Percentiles rank a stretch among this genome's conserved stretches.
These are phyloP conservation scores for Mycocentrospora acerina DNA, from an alignment of 2,329 filamentous ascomycete species.

Conservation along the genomic window DNA sequence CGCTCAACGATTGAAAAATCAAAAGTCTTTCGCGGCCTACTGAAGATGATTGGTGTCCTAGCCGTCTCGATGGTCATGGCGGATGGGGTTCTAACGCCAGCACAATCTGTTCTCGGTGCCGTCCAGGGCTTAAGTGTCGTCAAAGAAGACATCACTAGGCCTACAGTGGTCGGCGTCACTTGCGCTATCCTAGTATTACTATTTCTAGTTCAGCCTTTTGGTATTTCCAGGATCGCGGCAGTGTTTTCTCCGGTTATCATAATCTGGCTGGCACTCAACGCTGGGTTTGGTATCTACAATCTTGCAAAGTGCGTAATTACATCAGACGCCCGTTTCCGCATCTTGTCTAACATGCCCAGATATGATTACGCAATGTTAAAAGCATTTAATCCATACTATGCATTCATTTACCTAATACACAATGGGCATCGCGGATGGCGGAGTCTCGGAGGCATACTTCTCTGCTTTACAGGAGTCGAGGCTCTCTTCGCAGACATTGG, in stretches of 20 bases:
- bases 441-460: constrained; percentile 67
- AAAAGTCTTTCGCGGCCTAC: constrained; percentile 51
- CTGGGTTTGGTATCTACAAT: constrained; percentile 62
- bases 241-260: constrained; percentile 68
- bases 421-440: constrained; percentile 64
- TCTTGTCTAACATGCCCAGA: constrained; percentile 17
- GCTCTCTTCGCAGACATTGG: constrained; percentile 77
- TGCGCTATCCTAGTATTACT: constrained; percentile 66
- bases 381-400: constrained; percentile 59
- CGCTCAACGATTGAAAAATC: constrained; percentile 62
- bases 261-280: constrained; percentile 67
- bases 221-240: constrained; percentile 61
- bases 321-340: too few relatives aligned
- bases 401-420: constrained; percentile 61
- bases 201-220: constrained; percentile 66
- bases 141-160: constrained; percentile 55
- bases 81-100: constrained; percentile 68
- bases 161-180: constrained; percentile 63
- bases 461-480: constrained; percentile 74
- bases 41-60: constrained; percentile 65
- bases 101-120: constrained; percentile 69
- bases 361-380: constrained; percentile 55
- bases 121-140: constrained; percentile 65
- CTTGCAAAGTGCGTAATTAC: constrained; percentile 21
- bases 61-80: constrained; percentile 69